Conservation (phyloP, 140 eudicot genomes). For the Stevia rebaudiana region DNA sequence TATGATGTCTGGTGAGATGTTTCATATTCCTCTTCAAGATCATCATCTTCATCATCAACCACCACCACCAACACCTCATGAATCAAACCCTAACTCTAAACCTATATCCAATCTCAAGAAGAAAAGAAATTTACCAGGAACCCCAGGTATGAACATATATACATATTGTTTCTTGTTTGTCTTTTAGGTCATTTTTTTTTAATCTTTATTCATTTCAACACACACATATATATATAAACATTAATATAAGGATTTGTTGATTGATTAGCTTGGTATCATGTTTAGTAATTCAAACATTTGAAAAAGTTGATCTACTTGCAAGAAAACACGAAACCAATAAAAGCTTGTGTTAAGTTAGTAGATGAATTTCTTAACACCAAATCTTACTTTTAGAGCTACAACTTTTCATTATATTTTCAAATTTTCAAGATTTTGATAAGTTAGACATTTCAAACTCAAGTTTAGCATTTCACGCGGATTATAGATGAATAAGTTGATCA, state of each 20-base stretch:
- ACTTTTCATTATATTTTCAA: not conserved
- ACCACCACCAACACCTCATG: constrained; percentile 37
- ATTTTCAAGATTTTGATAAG: not conserved
- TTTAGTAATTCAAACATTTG: no score
- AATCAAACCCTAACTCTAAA: constrained; percentile 67
- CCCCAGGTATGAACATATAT: constrained; percentile 56
- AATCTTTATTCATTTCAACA: no score
- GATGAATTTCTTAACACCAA: not conserved
- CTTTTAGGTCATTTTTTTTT: no score
- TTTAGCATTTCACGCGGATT: no score
- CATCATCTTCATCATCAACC: constrained; percentile 27
- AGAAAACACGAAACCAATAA: no score
- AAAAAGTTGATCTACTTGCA: no score
- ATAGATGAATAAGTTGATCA: no score
- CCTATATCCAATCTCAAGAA: constrained; percentile 60
- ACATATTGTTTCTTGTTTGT: no score
- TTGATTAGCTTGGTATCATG: not conserved
- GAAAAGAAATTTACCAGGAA: constrained; percentile 86
- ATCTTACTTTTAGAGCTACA: not conserved
- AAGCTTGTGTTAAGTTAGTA: not conserved
- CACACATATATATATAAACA: not conserved
- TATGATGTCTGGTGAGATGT: constrained; percentile 69
- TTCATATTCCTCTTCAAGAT: constrained; percentile 45
- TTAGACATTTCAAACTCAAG: not conserved
- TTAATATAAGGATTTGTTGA: constrained; percentile 7